These are phyloP conservation scores for Boletus smithii DNA, from an alignment of 1,284 basidiomycete species.

Conservation along the genomic window DNA sequence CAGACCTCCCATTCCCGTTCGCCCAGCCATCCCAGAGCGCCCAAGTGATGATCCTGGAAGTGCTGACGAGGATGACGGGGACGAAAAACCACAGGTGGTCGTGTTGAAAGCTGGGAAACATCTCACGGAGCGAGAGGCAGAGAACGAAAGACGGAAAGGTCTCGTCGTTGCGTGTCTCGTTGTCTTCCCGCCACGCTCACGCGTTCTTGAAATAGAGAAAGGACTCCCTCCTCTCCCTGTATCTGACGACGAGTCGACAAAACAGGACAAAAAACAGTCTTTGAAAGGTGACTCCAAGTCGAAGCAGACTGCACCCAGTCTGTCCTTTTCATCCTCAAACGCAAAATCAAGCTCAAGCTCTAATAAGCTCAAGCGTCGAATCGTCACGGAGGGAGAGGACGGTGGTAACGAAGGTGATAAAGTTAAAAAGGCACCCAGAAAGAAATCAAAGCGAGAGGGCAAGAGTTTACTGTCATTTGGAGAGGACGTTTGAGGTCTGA, in stretches of 20 bases:
- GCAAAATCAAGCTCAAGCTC: slow-evolving; percentile 22
- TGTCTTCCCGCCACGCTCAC: slow-evolving; percentile 2
- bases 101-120: slow-evolving; percentile 84
- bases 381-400: slow-evolving; percentile 33
- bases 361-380: slow-evolving; percentile 42
- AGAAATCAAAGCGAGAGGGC: slow-evolving; percentile 47
- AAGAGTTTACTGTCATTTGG: slow-evolving; percentile 60
- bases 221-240: slow-evolving; percentile 46
- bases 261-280: slow-evolving; percentile 7
- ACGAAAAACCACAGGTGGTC: slow-evolving; percentile 83
- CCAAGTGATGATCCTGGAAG: slow-evolving; percentile 71
- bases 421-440: slow-evolving; percentile 38
- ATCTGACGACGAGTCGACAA: slow-evolving; percentile 16
- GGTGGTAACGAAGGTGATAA: slow-evolving; percentile 23
- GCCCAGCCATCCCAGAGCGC: slow-evolving; percentile 68
- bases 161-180: slow-evolving; percentile 21
- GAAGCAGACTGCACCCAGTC: slow-evolving; percentile 23
- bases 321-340: slow-evolving; percentile 45
- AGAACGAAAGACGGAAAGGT: slow-evolving; percentile 77
- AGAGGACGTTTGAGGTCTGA: slow-evolving; percentile 33
- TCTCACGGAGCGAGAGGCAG: slow-evolving; percentile 68
- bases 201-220: slow-evolving; percentile 38
- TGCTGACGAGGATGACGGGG: slow-evolving; percentile 69
- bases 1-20: slow-evolving; percentile 68
- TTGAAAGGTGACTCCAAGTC: slow-evolving; percentile 16